These are phyloP conservation scores for Lagenidium sp. DNA, from an alignment of 352 stramenopile genomes.

Conservation along the genomic window DNA sequence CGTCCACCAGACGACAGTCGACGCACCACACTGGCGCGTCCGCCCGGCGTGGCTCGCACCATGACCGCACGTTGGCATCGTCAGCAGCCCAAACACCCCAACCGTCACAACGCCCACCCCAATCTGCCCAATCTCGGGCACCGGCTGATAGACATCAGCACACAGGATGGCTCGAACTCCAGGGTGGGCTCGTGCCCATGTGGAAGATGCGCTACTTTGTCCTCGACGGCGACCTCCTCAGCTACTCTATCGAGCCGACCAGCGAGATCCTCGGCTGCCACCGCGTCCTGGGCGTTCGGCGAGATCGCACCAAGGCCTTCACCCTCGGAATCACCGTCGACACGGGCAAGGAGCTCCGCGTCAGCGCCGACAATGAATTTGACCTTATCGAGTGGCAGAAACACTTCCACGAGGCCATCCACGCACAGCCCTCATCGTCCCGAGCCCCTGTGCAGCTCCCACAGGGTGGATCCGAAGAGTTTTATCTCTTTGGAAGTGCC, in stretches of 20 bases:
- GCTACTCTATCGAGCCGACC: constrained; percentile 49
- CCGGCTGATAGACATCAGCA: too few relatives aligned
- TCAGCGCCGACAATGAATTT: constrained; percentile 47
- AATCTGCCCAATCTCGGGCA: too few relatives aligned
- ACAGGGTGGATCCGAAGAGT: too few relatives aligned
- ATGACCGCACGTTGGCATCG: background rate
- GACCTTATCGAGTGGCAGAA: constrained; percentile 71
- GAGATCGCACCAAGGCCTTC: constrained; percentile 45
- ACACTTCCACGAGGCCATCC: constrained; percentile 30
- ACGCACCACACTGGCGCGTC: constrained; percentile 12
- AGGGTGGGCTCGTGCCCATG: constrained; percentile 50
- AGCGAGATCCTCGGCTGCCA: constrained; percentile 34
- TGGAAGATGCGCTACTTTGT: constrained; percentile 78
- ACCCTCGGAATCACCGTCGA: constrained; percentile 59
- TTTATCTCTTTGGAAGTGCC: too few relatives aligned
- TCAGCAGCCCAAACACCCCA: background rate
- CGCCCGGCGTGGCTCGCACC: too few relatives aligned
- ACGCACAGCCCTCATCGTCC: constrained; percentile 14
- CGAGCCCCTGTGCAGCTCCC: background rate
- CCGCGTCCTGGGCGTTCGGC: constrained; percentile 40
- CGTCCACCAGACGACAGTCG: constrained; percentile 20
- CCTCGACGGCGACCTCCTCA: constrained; percentile 44
- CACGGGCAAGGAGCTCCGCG: constrained; percentile 51
- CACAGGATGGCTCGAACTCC: constrained; percentile 62
- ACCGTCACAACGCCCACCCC: too few relatives aligned